Evolutionary conservation across 2,329 filamentous ascomycete genomes (phyloP).

Genomic region (Fusarium buharicum): DNA sequence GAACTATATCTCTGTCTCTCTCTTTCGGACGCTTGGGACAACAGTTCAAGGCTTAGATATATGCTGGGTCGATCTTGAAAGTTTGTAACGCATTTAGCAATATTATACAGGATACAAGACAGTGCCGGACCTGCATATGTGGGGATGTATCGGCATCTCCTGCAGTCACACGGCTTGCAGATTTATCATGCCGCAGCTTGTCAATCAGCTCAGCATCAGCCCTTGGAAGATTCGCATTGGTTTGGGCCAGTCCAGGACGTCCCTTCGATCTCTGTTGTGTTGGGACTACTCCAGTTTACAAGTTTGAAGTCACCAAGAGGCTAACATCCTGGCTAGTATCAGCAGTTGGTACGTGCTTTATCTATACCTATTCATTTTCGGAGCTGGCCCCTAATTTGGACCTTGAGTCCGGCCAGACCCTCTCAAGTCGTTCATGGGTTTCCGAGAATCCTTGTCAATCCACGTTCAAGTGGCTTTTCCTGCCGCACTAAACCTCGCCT

Average conservation of each 20-base stretch:
- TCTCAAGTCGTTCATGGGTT: slow-evolving; percentile 31
- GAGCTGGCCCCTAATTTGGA: slow-evolving; percentile 39
- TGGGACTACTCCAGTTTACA: slow-evolving; percentile 9
- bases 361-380: slow-evolving; percentile 26
- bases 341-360: slow-evolving; percentile 38
- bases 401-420: slow-evolving; percentile 31
- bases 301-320: slow-evolving; percentile 29
- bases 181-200: slow-evolving; percentile 20
- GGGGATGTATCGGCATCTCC: slow-evolving; percentile 21
- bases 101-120: slow-evolving; percentile 12
- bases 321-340: slow-evolving; percentile 35
- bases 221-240: slow-evolving; percentile 13
- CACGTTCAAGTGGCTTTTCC: slow-evolving; percentile 31
- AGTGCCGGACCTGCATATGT: slow-evolving; percentile 38
- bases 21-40: not conserved
- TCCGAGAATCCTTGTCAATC: slow-evolving; percentile 34
- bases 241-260: slow-evolving; percentile 1
- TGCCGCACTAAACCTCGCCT: slow-evolving; percentile 36
- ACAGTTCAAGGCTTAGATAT: not conserved
- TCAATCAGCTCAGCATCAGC: slow-evolving; percentile 17
- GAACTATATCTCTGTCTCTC: not conserved
- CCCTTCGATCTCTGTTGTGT: slow-evolving; percentile 7
- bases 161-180: slow-evolving; percentile 33
- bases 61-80: not conserved
- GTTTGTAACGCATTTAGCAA: not conserved